Conservation (phyloP, 2,329 filamentous ascomycete species). For the Hypoxylon sp. region DNA sequence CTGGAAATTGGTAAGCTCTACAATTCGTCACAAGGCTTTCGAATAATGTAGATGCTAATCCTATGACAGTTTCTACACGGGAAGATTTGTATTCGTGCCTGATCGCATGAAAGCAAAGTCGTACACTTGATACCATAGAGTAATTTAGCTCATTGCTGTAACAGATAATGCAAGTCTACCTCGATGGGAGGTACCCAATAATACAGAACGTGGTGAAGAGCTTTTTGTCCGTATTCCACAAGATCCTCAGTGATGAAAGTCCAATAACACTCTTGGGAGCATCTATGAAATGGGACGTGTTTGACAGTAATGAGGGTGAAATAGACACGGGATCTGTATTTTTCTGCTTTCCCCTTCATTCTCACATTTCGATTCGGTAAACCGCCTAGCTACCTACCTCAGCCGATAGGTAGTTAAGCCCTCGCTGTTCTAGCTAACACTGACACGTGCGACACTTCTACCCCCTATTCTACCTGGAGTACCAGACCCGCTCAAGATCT, state of each 20-base stretch:
- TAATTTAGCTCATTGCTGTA: background rate
- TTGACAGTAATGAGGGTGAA: too few species aligned
- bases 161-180: background rate
- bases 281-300: too few species aligned
- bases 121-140: background rate
- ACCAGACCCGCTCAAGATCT: too few species aligned
- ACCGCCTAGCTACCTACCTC: too few species aligned
- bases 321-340: too few species aligned
- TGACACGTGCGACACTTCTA: too few species aligned
- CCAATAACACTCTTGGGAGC: background rate
- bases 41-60: background rate
- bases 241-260: background rate
- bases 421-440: too few species aligned
- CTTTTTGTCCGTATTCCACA: background rate
- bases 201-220: background rate
- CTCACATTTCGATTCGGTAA: too few species aligned
- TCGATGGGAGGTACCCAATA: background rate
- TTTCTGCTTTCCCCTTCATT: too few species aligned
- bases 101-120: background rate
- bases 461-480: too few species aligned
- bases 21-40: background rate
- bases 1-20: slow-evolving; percentile 2
- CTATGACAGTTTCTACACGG: background rate
- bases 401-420: too few species aligned
- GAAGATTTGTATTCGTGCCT: background rate